Base-by-base conservation (phyloP, 2,329 filamentous ascomycete genomes). In the Coniochaeta ligniaria region DNA sequence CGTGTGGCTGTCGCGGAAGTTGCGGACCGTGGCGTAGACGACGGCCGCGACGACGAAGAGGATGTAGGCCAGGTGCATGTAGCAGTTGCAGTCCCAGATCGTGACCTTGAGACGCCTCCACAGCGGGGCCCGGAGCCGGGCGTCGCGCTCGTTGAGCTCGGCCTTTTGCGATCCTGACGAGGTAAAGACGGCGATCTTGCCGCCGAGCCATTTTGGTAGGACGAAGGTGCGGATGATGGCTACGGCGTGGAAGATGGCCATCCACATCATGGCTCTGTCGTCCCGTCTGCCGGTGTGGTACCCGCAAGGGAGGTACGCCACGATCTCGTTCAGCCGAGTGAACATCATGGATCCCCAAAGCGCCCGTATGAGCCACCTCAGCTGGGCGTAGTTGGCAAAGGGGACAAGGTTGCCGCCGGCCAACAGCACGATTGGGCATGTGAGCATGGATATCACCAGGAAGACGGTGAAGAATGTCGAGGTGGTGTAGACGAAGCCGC, bases 211-310 rank as follows among this genome's bases (percentile, higher is more conserved):
- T 8, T 68, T 78, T 28, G 83, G 83, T 2, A 86, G 74, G 16
- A 85, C 65, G 66, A 86, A 86, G 1, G 83, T 78, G 2, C 82
- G 82, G 58, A 85, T 71, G 59, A 86, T 79, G 66, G 80, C 82
- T 12, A 84, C 74, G 0, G 82, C 81, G 62, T 85, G 41, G 41
- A 45, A 87, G 0, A 83, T 83, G 7, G 83, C 78, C 83, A 86
- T 86, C 83, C 84, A 87, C 31, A 86, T 74, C 69, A 84, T 80
- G 63, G 81, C 81, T 4, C 82, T 76, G 2, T 78, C 77, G 43
- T 82, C 82, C 59, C 83, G 77, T 69, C 84, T 82, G 4, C 82
- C 83, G 12, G 81, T 82, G 68, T 83, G 79, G 66, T 86, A 86
- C 22, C 84, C 83, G 1, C 82, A 78, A 0, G 83, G 83, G 14